Conservation (phyloP, 2,329 filamentous ascomycete species). For the Penicillium frequentans region DNA sequence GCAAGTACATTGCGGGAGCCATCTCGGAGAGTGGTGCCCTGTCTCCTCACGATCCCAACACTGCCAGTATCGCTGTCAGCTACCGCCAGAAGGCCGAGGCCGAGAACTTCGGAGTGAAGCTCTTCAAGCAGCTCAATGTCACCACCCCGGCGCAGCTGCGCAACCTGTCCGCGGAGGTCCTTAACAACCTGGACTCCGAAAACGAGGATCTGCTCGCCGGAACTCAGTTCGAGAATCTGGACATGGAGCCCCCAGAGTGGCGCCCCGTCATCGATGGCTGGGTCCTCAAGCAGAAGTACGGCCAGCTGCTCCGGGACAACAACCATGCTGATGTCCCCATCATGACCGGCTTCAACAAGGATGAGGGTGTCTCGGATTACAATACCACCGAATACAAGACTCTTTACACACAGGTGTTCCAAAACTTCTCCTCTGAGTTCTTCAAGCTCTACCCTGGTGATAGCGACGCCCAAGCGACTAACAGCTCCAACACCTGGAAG, state of each 20-base stretch:
- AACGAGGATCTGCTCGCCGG: not conserved
- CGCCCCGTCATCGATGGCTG: not conserved
- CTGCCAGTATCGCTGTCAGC: not conserved
- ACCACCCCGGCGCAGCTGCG: not conserved
- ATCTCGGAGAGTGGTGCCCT: not conserved
- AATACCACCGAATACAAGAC: not conserved
- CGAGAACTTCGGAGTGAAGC: not conserved
- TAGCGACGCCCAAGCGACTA: not conserved
- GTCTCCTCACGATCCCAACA: not conserved
- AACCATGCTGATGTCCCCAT: not conserved
- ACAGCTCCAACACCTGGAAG: not conserved
- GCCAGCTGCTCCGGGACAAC: not conserved
- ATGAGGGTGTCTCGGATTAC: not conserved
- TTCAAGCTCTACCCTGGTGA: not conserved
- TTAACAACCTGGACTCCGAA: not conserved
- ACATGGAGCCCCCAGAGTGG: not conserved
- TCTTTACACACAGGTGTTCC: not conserved
- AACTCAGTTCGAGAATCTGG: not conserved
- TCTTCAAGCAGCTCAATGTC: not conserved
- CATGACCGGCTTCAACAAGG: not conserved
- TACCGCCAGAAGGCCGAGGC: not conserved
- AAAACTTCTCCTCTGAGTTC: not conserved
- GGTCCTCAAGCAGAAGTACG: not conserved
- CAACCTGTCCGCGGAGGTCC: not conserved
- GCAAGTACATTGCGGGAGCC: not conserved